Conservation (phyloP, 2,329 filamentous ascomycete species). For the Phialophora expanda region DNA sequence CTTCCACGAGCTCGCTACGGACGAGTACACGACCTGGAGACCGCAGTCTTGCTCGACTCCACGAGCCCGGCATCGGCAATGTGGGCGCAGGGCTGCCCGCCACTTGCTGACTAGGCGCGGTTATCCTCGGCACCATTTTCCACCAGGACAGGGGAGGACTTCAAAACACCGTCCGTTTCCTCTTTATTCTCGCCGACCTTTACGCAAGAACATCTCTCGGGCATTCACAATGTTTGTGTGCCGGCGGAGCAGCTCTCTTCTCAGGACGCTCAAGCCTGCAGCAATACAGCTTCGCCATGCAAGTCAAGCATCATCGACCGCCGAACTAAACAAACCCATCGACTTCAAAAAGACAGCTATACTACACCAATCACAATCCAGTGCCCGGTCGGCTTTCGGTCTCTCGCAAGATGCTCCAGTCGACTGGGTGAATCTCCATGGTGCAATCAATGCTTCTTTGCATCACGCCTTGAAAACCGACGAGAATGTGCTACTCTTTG, state of each 20-base stretch:
- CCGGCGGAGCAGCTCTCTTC: constrained; percentile 21
- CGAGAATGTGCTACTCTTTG: constrained; percentile 87
- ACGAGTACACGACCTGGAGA: background rate
- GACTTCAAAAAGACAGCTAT: constrained; percentile 85
- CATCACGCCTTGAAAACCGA: constrained; percentile 80
- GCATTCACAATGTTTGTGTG: constrained; percentile 23
- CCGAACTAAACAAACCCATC: constrained; percentile 78
- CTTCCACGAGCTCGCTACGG: background rate
- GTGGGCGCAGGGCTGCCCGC: too few species aligned
- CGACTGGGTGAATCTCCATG: constrained; percentile 90
- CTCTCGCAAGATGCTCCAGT: constrained; percentile 74
- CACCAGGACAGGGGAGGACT: background rate
- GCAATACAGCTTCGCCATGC: constrained; percentile 27
- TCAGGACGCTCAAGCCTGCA: constrained; percentile 17
- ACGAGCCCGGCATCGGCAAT: background rate
- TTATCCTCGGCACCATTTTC: constrained; percentile 28
- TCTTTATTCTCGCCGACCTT: background rate
- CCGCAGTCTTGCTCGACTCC: too few species aligned
- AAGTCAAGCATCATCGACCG: constrained; percentile 49
- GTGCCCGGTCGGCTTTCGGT: constrained; percentile 72
- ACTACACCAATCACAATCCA: constrained; percentile 77
- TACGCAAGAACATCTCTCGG: background rate
- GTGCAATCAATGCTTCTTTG: constrained; percentile 89
- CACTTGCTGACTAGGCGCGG: constrained; percentile 3
- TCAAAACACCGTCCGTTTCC: background rate